Evolutionary conservation across 768 basidiomycete genomes (phyloP).

Genomic region (Boletus fagicola): DNA sequence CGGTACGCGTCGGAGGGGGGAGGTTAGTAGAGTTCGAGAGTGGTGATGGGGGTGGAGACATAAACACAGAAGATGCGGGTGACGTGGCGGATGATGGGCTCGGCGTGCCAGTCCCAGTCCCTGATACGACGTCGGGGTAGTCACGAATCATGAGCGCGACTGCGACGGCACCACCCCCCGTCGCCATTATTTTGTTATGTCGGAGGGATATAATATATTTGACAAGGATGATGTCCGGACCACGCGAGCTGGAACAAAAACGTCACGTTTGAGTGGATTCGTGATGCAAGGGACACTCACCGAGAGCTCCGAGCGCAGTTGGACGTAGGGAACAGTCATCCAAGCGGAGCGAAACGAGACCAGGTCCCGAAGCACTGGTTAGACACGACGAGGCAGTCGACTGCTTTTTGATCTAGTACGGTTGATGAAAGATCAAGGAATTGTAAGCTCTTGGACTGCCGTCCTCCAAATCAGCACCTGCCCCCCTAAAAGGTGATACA

Average conservation of each 20-base stretch:
- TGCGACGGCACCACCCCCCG: conserved; percentile 88
- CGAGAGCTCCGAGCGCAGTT: conserved; percentile 72
- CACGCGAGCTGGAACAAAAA: conserved; percentile 55
- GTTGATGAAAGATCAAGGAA: conserved; percentile 93
- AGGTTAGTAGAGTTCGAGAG: conserved; percentile 28
- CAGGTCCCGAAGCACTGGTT: conserved; percentile 35
- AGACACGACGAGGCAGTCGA: conserved; percentile 81
- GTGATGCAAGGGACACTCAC: conserved; percentile 43
- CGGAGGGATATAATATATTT: conserved; percentile 90
- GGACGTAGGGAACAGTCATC: conserved; percentile 83
- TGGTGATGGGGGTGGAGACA: conserved; percentile 35
- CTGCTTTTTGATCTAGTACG: conserved; percentile 73
- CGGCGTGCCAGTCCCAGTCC: neutral
- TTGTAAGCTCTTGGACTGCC: conserved; percentile 68
- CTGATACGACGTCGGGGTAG: conserved; percentile 76
- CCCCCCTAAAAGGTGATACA: neutral
- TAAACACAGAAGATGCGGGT: conserved; percentile 18
- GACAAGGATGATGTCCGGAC: conserved; percentile 80
- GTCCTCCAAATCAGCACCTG: neutral
- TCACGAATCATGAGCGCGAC: conserved; percentile 96
- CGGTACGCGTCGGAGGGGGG: conserved; percentile 30
- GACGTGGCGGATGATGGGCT: conserved; percentile 11
- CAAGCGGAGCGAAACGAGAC: conserved; percentile 75
- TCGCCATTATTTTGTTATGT: conserved; percentile 79
- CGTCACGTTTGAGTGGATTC: neutral